Evolutionary conservation across 805 yeast genomes (phyloP).

Genomic region (fission yeast (Schizosaccharomyces pombe)): DNA sequence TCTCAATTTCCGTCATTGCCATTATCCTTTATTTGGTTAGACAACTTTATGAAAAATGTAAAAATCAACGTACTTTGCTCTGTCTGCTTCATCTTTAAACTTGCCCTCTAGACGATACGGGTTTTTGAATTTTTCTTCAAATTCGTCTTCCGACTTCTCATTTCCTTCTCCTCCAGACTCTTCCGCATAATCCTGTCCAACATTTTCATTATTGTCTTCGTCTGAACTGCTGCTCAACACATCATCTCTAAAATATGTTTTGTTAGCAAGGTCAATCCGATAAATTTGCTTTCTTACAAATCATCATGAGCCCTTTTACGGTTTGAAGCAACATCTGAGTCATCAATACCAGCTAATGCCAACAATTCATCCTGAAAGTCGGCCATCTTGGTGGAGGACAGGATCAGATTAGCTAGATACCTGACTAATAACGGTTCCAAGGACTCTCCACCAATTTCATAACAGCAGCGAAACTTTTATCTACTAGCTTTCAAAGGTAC

Average conservation of each 20-base stretch:
- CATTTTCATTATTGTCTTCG: not conserved
- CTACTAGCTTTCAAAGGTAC: too few species aligned
- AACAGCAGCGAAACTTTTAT: too few species aligned
- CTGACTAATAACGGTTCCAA: too few species aligned
- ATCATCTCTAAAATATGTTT: not conserved
- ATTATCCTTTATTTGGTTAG: slow-evolving; percentile 9
- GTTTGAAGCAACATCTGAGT: slow-evolving; percentile 5
- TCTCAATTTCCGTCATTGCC: slow-evolving; percentile 64
- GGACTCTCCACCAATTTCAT: too few species aligned
- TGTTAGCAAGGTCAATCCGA: too few species aligned
- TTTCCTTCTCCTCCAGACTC: not conserved
- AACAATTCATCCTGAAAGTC: slow-evolving; percentile 77
- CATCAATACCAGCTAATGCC: slow-evolving; percentile 59
- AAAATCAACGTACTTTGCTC: slow-evolving; percentile 20
- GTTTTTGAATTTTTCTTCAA: slow-evolving; percentile 18
- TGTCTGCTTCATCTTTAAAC: slow-evolving; percentile 62
- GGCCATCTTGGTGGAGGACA: slow-evolving; percentile 26
- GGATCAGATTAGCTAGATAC: not conserved
- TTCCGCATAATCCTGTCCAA: not conserved
- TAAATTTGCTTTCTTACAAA: slow-evolving; percentile 22
- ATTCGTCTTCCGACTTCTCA: slow-evolving; percentile 14
- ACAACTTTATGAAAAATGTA: not conserved
- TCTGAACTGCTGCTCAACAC: not conserved
- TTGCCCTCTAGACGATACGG: slow-evolving; percentile 91
- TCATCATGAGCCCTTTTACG: slow-evolving; percentile 9